Conservation (phyloP, 2,329 filamentous ascomycete genomes). For the Fusarium solani-melongenae region DNA sequence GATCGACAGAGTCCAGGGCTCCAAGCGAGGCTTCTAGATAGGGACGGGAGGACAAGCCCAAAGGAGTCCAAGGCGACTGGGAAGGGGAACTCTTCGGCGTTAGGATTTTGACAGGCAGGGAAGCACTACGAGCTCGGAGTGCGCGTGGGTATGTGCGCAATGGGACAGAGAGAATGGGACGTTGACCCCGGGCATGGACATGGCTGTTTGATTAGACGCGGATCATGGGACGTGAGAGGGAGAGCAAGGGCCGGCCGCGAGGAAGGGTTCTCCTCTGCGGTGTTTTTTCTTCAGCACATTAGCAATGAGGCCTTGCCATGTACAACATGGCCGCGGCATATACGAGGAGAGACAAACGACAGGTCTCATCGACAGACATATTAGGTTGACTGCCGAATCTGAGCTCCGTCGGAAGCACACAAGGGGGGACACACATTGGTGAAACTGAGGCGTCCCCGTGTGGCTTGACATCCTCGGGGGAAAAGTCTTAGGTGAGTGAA, state of each 20-base stretch:
- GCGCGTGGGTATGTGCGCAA: constrained; percentile 21
- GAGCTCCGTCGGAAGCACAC: not conserved
- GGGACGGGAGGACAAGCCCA: constrained; percentile 1
- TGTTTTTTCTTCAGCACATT: not conserved
- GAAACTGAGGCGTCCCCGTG: constrained; percentile 22
- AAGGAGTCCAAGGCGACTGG: not conserved
- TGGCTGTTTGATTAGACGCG: constrained; percentile 34
- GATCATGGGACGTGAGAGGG: constrained; percentile 32
- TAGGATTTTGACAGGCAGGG: constrained; percentile 29
- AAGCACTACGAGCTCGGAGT: not conserved
- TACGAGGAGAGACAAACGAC: constrained; percentile 23
- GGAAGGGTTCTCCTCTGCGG: not conserved
- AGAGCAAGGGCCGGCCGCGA: constrained; percentile 13
- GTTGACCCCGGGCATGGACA: constrained; percentile 16
- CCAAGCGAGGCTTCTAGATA: constrained; percentile 18
- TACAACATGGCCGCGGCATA: not conserved
- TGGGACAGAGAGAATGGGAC: not conserved
- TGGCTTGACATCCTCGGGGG: not conserved
- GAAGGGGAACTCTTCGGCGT: constrained; percentile 5
- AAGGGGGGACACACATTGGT: constrained; percentile 3
- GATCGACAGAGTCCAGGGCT: constrained; percentile 29
- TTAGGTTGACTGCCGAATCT: constrained; percentile 4
- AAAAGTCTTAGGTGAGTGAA: constrained; percentile 4
- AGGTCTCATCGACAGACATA: constrained; percentile 16
- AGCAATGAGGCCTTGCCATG: not conserved